These are phyloP conservation scores for Wickerhamiella spandovensis DNA, from an alignment of 805 yeast genomes.

Conservation along the genomic window DNA sequence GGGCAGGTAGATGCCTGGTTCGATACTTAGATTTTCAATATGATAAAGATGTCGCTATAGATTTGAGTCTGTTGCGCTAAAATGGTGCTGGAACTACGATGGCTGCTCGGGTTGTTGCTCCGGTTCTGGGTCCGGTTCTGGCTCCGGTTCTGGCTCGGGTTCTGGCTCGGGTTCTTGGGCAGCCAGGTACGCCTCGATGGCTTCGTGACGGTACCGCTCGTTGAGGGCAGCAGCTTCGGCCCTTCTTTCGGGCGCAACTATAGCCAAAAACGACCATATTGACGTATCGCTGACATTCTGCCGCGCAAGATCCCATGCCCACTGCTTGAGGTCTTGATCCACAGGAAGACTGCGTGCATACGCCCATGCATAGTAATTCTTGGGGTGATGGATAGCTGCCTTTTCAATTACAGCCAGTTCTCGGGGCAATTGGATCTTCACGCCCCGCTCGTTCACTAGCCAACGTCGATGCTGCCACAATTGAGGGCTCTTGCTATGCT, in stretches of 20 bases:
- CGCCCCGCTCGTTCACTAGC: constrained; percentile 10
- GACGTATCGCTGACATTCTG: constrained; percentile 23
- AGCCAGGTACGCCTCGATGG: constrained; percentile 8
- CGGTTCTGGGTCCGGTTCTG: no score
- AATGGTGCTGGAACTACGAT: no score
- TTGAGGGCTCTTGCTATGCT: constrained; percentile 28
- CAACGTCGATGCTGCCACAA: constrained; percentile 29
- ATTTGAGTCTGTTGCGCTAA: no score
- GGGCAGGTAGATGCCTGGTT: not conserved
- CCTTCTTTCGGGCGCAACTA: constrained; percentile 1
- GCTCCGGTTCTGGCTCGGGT: no score
- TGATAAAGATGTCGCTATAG: no score
- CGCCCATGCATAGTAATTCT: constrained; percentile 39
- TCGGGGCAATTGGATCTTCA: constrained; percentile 1
- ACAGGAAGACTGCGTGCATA: constrained; percentile 23
- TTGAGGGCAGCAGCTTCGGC: constrained; percentile 6
- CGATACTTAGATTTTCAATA: not conserved
- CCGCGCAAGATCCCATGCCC: constrained; percentile 11
- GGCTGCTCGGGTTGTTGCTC: no score
- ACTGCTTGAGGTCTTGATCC: not conserved
- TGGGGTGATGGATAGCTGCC: constrained; percentile 31
- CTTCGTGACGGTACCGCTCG: constrained; percentile 10
- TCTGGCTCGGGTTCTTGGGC: no score
- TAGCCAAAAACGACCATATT: constrained; percentile 22
- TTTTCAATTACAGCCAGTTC: constrained; percentile 22